Base-by-base conservation (phyloP, 78 protist species). In the Dictyostelium citrinum region DNA sequence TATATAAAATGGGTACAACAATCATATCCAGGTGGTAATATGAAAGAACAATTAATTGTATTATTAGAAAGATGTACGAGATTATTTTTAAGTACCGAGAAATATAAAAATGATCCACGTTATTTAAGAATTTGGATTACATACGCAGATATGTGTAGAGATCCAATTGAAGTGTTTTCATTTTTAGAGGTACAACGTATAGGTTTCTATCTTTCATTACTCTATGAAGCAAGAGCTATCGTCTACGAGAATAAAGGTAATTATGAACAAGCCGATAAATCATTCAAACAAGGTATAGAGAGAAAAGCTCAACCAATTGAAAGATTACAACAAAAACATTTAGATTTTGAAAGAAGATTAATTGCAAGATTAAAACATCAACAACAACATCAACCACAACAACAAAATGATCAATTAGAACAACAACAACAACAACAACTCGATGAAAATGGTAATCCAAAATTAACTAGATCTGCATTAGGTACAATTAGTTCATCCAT, bases 121-220 rank as follows among this genome's bases (percentile, higher is more conserved):
- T 91, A 91, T 80, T 10, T 91, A 39, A 43, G 83, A 61, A 31
- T 91, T 51, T 91, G 95, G 95, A 82, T 91, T 37, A 76, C 84
- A 7, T 91, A 91, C 83, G 95, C 95, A 2, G 95, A 91, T 43
- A 81, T 82, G 91, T 91, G 95, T 31, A 61, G 92, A 60, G 95
- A 91, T 55, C 95, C 95, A 31, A 37, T 91, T 10, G 95, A 82
- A 11, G 74, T 91, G 16, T 91, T 91, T n/a, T 16, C 79, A 70
- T 91, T 80, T 41, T 51, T 91, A 20, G 92, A 91, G 37, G 74
- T 41, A 33, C 55, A 76, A 7, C 39, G 74, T 3, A 91, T 91
- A 51, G 90, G 95, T 41, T 78, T 16, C 7, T 33, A 71, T 14
- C 64, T 82, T 16, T 91, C 95, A 12, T 51, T 84, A 46, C 35